Evolutionary conservation across 179 eudicot species (phyloP), one percentile per base, ranked within the genome.

Genomic region (Heliamphora ciliata): DNA sequence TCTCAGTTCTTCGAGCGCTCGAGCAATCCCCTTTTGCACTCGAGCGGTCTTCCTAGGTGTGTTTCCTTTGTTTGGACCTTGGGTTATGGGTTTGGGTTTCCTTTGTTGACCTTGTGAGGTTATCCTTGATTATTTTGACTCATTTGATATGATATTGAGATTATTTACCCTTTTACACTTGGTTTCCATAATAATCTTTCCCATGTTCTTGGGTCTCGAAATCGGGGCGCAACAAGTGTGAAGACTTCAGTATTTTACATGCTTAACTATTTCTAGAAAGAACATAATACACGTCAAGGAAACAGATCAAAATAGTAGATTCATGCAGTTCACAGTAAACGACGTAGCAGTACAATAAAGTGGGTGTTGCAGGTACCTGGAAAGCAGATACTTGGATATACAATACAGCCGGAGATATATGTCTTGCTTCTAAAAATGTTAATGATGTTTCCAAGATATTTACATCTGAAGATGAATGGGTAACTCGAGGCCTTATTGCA

Each of bases 401-500:
- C 64, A 95, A 77, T 69, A 95, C 90, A 69, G 94, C 97, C 77
- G 94, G 92, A 81, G 88, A 84, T 71, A 89, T 87, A 80, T 89
- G 85, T 83, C 97, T 91, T 69, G 94, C 98, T 47, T 95, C 98
- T 79, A 92, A 51, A 72, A 95, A 87, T 68, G 81, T 65, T 50
- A 84, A 67, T 15, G 86, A 86, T 18, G 86, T 69, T 77, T 91
- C 87, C 86, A 87, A 84, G 77, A 69, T 74, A 67, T 85, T 85
- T 70, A 76, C 87, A 83, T 91, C 87, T 80, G 93, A 82, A 73
- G 83, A 87, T 69, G 98, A 90, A 87, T 95, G 98, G 69, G 89
- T 88, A 44, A 90, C 93, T 81, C 98, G 94, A 82, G 97, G 95
- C 85, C 87, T 91, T 66, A 95, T 91, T 81, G 97, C 97, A 89